Base-by-base conservation (phyloP, 306 rosid species). In the Acmispon strigosus region DNA sequence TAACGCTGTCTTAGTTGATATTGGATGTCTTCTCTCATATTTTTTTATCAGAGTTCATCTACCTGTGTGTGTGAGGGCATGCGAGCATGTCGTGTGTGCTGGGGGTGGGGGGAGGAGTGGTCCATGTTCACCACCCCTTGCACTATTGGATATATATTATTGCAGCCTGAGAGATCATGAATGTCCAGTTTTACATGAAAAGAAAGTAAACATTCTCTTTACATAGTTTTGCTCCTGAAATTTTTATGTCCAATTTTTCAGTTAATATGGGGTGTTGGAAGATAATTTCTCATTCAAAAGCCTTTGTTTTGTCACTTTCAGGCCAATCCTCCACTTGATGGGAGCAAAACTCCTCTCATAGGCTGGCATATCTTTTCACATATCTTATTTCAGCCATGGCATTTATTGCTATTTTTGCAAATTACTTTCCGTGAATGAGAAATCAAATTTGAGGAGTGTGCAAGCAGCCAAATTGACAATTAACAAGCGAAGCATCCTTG, bases 321-420 rank as follows among this genome's bases (percentile, higher is more conserved):
- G 89, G 89, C 82, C 62, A 80, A 86, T 78, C 86, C 85, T 55
- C 82, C 86, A 32, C n/a, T n/a, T n/a, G n/a, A n/a, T n/a, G n/a
- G 84, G 83, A 74, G 80, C 76, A 60, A 83, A 83, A 79, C 83
- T 87, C 67, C 76, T 76, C 39, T 83, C 86, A 13, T 83, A 75
- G 76, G 76, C 82, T 10, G 4, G 80, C 81, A 12, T 88, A 75
- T 84, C 78, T 76, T 77, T 77, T 78, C 81, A 84, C 85, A 66
- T 82, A 78, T 78, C 84, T 81, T 19, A 83, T 79, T 60, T 78
- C 82, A 36, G 81, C 82, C 45, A 81, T 81, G 80, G 43, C 76
- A 78, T 83, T 83, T 70, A 61, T 83, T 52, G 29, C 66, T 57
- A 81, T 83, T 43, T 61, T 85, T 75, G 81, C 16, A 61, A 76